A percentile compares a stretch with the other conserved stretches of the same genome.
These are phyloP conservation scores for Penicillium simplicissimum DNA, from an alignment of 495 filamentous ascomycete species.

Conservation along the genomic window DNA sequence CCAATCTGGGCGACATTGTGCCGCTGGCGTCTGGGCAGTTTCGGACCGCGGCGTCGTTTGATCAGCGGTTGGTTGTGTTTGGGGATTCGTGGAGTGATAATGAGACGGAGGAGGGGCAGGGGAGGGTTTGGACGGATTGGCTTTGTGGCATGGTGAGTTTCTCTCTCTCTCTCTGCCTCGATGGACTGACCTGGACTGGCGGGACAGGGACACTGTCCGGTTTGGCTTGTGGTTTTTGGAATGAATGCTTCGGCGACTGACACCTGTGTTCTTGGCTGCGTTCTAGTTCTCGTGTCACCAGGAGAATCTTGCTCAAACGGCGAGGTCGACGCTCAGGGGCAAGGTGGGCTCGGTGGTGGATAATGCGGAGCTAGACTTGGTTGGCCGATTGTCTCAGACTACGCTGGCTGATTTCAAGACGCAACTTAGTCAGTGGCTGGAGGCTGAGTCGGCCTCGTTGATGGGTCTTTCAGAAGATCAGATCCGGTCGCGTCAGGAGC, in stretches of 20 bases:
- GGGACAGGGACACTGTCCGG: no score
- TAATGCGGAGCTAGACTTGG: conserved; percentile 32
- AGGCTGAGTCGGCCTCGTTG: conserved; percentile 29
- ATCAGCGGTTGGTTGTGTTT: conserved; percentile 47
- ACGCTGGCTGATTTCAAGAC: conserved; percentile 43
- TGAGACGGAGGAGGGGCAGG: conserved; percentile 37
- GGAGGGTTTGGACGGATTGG: conserved; percentile 47
- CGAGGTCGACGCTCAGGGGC: conserved; percentile 27
- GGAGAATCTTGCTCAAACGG: conserved; percentile 46
- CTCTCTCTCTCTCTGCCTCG: not conserved
- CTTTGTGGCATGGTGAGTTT: conserved; percentile 44
- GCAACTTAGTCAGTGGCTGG: conserved; percentile 45
- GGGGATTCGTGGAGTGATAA: conserved; percentile 54
- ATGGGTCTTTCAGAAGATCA: conserved; percentile 25
- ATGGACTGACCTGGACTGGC: not conserved
- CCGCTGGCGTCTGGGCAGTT: conserved; percentile 23
- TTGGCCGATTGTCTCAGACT: conserved; percentile 31
- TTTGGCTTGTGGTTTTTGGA: not conserved
- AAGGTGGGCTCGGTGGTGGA: conserved; percentile 46
- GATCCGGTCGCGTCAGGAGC: conserved; percentile 29
- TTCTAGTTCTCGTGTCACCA: conserved; percentile 46
- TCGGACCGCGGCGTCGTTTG: conserved; percentile 26
- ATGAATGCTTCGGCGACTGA: not conserved
- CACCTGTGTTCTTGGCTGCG: not conserved
- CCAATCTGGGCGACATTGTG: conserved; percentile 28